phyloP scores from a whole-genome alignment of 2,329 filamentous ascomycete species.

The Drechslerella coelobrocha region DNA sequence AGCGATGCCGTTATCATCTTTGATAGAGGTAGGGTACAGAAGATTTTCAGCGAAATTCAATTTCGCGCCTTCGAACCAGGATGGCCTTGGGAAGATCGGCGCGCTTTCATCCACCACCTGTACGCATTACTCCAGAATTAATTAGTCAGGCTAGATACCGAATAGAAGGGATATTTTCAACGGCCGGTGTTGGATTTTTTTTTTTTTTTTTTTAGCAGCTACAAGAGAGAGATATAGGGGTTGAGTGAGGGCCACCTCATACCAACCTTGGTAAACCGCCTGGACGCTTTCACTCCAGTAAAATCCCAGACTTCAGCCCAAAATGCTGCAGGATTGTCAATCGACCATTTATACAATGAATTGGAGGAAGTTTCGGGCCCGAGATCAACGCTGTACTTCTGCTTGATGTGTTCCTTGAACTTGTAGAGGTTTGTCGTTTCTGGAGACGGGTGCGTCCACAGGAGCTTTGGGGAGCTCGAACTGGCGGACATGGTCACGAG shows the following conservation, averaged over 20 bases:
- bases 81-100: constrained; percentile 82
- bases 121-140: neutral
- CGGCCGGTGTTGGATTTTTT: too few species aligned
- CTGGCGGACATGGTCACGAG: constrained; percentile 30
- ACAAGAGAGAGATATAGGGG: constrained; percentile 17
- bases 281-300: constrained; percentile 75
- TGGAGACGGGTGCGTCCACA: constrained; percentile 53
- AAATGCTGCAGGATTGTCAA: constrained; percentile 75
- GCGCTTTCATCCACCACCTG: constrained; percentile 73
- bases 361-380: constrained; percentile 67
- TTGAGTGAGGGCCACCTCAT: constrained; percentile 41
- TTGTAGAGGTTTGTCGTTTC: constrained; percentile 52
- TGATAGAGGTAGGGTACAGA: constrained; percentile 72
- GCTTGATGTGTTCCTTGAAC: constrained; percentile 53
- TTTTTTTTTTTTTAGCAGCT: constrained; percentile 45
- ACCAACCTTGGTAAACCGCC: constrained; percentile 67
- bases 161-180: neutral
- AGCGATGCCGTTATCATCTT: constrained; percentile 69
- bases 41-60: constrained; percentile 97
- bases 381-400: constrained; percentile 67
- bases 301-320: constrained; percentile 88
- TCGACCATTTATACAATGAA: constrained; percentile 84
- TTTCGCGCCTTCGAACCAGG: constrained; percentile 79
- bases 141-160: neutral
- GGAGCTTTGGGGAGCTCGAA: constrained; percentile 28